Evolutionary conservation across 2,329 filamentous ascomycete genomes (phyloP).

Genomic region (Berkeleyomyces basicola): DNA sequence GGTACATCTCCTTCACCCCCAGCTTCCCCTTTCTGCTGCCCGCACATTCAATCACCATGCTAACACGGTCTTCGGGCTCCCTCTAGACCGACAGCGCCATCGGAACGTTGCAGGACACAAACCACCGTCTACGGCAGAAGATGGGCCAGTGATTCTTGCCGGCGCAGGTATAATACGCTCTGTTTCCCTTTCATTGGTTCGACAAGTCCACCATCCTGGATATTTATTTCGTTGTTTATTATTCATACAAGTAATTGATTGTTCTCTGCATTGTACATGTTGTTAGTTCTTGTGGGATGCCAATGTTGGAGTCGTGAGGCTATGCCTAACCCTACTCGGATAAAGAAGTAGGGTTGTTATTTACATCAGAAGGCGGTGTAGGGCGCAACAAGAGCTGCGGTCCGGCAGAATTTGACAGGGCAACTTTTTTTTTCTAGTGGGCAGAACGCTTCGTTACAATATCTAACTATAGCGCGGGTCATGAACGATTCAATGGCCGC

Average conservation of each 20-base stretch:
- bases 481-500: not conserved
- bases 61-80: slow-evolving; percentile 14
- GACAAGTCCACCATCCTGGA: not conserved
- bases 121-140: slow-evolving; percentile 13
- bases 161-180: not conserved
- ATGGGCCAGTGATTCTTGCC: slow-evolving; percentile 9
- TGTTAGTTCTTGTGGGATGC: not conserved
- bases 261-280: not conserved
- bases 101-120: slow-evolving; percentile 10
- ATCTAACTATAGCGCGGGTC: not conserved
- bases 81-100: slow-evolving; percentile 56
- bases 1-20: slow-evolving; percentile 29
- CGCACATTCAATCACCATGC: not conserved
- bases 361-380: not conserved
- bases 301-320: not conserved
- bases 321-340: not conserved
- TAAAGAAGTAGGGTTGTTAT: not conserved
- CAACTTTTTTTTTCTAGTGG: slow-evolving; percentile 2
- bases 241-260: slow-evolving; percentile 8
- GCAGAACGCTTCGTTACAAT: not conserved
- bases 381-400: not conserved
- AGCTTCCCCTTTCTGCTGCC: not conserved
- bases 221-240: slow-evolving; percentile 1
- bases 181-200: not conserved
- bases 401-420: not conserved